Conservation (phyloP, 495 filamentous ascomycete genomes). For the Margaritispora aquatica region DNA sequence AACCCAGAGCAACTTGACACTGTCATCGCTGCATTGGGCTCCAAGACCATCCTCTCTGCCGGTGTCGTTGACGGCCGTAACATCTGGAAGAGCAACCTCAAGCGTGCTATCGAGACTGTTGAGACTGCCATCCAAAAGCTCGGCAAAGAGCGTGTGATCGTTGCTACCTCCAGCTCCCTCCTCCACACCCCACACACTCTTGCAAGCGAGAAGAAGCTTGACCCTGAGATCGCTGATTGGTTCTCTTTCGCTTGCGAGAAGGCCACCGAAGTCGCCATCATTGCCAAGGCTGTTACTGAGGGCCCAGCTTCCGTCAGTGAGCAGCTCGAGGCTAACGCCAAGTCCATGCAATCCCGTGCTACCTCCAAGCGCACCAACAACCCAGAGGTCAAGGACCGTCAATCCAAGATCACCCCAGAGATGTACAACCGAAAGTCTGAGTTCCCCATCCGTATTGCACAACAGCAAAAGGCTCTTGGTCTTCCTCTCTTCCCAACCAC, state of each 20-base stretch:
- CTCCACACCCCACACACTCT: constrained; percentile 98
- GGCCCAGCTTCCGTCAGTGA: constrained; percentile 79
- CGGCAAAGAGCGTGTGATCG: constrained; percentile 91
- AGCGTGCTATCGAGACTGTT: constrained; percentile 79
- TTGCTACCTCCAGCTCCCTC: constrained; percentile 92
- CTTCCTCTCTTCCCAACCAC: constrained; percentile 98
- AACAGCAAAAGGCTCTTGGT: constrained; percentile 81
- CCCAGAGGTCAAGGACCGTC: constrained; percentile 90
- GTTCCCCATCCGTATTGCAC: constrained; percentile 74
- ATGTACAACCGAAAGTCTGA: constrained; percentile 88
- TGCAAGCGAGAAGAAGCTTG: constrained; percentile 93
- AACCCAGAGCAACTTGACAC: constrained; percentile 92
- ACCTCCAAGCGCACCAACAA: constrained; percentile 93
- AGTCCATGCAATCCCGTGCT: constrained; percentile 80
- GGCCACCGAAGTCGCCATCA: constrained; percentile 79
- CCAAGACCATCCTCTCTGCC: constrained; percentile 80
- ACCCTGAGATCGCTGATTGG: constrained; percentile 89
- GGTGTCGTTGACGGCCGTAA: constrained; percentile 98
- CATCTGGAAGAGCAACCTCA: constrained; percentile 99
- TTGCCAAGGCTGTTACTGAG: constrained; percentile 92
- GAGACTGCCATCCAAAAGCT: constrained; percentile 88
- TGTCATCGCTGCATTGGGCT: constrained; percentile 68
- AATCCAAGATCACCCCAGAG: constrained; percentile 72
- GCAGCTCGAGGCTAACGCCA: constrained; percentile 89
- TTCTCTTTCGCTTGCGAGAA: constrained; percentile 98